Percentiles rank a stretch among this genome's conserved stretches.
These are phyloP conservation scores for Osmanthus fragrans DNA, from an alignment of 257 asterid species.

Conservation along the genomic window DNA sequence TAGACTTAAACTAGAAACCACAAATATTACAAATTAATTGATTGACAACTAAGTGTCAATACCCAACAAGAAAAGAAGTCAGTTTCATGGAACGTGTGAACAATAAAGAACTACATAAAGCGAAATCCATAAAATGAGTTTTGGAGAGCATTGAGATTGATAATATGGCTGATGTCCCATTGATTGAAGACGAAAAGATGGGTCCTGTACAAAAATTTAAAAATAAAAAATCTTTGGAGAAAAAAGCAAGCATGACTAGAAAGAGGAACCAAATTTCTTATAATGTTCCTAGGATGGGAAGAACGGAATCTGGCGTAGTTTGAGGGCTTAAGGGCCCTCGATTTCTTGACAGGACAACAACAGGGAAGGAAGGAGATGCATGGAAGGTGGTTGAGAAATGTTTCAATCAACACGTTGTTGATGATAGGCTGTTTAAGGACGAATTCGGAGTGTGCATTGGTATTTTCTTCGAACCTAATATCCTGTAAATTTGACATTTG, in stretches of 20 bases:
- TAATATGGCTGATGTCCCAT: constrained; percentile 38
- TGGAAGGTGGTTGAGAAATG: constrained; percentile 74
- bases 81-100: constrained; percentile 28
- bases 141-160: constrained; percentile 56
- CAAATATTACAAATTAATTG: too few species aligned
- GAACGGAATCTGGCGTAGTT: constrained; percentile 58
- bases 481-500: neutral
- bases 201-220: neutral
- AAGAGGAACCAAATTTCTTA: constrained; percentile 27
- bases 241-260: constrained; percentile 23
- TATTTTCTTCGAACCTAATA: constrained; percentile 25
- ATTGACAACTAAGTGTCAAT: too few species aligned
- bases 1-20: too few species aligned
- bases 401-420: constrained; percentile 41
- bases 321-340: constrained; percentile 71
- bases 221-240: constrained; percentile 1
- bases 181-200: constrained; percentile 22
- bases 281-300: constrained; percentile 38
- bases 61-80: neutral
- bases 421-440: constrained; percentile 64
- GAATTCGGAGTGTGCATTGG: constrained; percentile 90
- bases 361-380: constrained; percentile 82
- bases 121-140: constrained; percentile 47
- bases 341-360: constrained; percentile 68
- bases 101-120: constrained; percentile 16